Evolutionary conservation across 352 stramenopile genomes (phyloP).

Genomic region (Globisporangium barbulae): DNA sequence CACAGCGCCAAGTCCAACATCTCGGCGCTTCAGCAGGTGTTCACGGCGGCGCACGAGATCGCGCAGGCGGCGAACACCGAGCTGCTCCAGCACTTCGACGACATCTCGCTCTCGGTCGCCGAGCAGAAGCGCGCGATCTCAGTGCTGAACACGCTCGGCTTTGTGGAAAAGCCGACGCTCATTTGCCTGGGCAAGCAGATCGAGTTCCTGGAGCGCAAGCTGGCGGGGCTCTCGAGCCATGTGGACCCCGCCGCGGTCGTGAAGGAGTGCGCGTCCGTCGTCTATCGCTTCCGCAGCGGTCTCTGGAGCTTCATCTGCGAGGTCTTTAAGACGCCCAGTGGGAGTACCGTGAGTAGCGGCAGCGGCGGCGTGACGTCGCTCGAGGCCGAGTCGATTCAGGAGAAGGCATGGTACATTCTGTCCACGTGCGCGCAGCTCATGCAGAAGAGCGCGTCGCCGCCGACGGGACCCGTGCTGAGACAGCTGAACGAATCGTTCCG

Average conservation of each 20-base stretch:
- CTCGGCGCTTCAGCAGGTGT: conserved; percentile 48
- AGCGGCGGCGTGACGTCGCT: conserved; percentile 44
- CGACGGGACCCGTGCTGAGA: conserved; percentile 36
- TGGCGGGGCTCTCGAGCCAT: conserved; percentile 32
- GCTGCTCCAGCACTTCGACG: conserved; percentile 60
- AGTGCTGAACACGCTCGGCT: conserved; percentile 48
- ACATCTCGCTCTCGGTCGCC: conserved; percentile 48
- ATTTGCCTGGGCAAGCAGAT: conserved; percentile 73
- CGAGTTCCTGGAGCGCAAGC: conserved; percentile 50
- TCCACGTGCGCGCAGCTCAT: conserved; percentile 48
- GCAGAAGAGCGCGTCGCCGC: conserved; percentile 39
- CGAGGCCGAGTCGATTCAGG: conserved; percentile 65
- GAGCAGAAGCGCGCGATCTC: conserved; percentile 67
- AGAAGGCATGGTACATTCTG: conserved; percentile 56
- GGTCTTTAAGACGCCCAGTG: conserved; percentile 51
- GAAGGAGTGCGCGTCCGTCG: conserved; percentile 44
- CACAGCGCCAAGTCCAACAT: conserved; percentile 66
- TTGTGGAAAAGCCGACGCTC: conserved; percentile 64
- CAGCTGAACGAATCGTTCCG: conserved; percentile 65
- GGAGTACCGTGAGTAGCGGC: conserved; percentile 16
- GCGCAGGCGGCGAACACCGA: conserved; percentile 54
- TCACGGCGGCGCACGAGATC: conserved; percentile 56
- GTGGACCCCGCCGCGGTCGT: conserved; percentile 35
- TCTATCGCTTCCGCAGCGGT: conserved; percentile 63
- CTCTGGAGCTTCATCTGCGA: conserved; percentile 78